Evolutionary conservation across 257 asterid genomes (phyloP), one percentile per base, ranked within the genome.

Genomic region (Capsicum chinense): DNA sequence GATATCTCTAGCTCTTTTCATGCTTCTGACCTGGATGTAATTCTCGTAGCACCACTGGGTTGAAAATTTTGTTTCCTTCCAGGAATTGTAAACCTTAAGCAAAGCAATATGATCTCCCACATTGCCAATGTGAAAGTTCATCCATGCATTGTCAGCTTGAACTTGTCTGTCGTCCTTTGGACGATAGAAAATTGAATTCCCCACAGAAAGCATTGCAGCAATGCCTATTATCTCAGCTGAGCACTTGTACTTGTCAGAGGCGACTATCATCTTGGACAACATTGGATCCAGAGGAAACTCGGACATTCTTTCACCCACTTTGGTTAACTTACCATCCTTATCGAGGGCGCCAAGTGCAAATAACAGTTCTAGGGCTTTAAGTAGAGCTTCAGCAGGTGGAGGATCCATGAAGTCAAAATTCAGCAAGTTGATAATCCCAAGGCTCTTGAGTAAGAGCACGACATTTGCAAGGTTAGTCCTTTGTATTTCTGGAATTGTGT

Each of bases 391-490:
- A 37, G 98, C 90, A 81, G 98, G 97, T 35, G 99, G 99, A 69
- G 99, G 98, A 79, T 95, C 99, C 99, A 95, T 95, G 85, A 95
- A 95, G 84, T 95, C 99, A 89, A 95, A 94, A 89, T 95, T 92
- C 80, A 93, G 86, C 80, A 95, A 88, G 85, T 95, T 97, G 80
- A 92, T 90, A 87, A 95, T 95, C 81, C 99, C 99, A 66, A 95
- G 97, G 86, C 99, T 95, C 92, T 95, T 95, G 82, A 95, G 96
- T 73, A 94, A 83, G 71, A 95, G 97, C 60, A 95, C 99, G 44
- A 94, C 98, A 84, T 94, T 91, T 19, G 98, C 94, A 84, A 95
- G 91, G 89, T 95, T 95, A 79, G 97, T 95, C 91, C 99, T 91
- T 85, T 95, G 97, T 87, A 95, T 93, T 86, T 95, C 99, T 14